Conservation (phyloP, 1,284 basidiomycete genomes). For the Sutorius eximius region DNA sequence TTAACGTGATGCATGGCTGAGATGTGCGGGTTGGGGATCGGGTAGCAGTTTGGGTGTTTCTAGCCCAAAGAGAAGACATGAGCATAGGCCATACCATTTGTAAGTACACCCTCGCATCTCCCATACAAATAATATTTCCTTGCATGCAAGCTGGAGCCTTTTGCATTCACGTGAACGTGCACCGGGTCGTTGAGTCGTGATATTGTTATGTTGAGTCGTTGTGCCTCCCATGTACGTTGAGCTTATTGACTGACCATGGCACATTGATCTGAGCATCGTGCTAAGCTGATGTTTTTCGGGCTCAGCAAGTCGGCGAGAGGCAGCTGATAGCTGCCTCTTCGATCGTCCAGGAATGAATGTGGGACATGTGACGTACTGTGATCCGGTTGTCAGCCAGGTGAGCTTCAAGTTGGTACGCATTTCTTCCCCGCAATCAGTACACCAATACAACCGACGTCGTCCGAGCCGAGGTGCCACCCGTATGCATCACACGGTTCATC, state of each 20-base stretch:
- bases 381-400: conserved; percentile 5
- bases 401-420: conserved; percentile 10
- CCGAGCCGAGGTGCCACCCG: not conserved
- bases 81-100: conserved; percentile 25
- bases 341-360: not conserved
- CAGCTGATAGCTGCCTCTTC: not conserved
- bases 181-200: not conserved
- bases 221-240: conserved; percentile 17
- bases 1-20: conserved; percentile 31
- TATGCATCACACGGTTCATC: not conserved
- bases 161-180: conserved; percentile 1
- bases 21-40: conserved; percentile 25
- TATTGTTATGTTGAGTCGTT: conserved; percentile 27
- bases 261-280: conserved; percentile 22
- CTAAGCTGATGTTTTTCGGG: not conserved
- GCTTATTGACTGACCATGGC: conserved; percentile 29
- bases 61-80: conserved; percentile 13
- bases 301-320: not conserved
- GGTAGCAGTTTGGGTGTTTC: conserved; percentile 19
- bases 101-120: conserved; percentile 34
- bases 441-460: not conserved
- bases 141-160: conserved; percentile 20
- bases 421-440: not conserved
- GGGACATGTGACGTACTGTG: not conserved
- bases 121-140: conserved; percentile 32